phyloP scores from a whole-genome alignment of 495 filamentous ascomycete species.

The Amphirosellinia nigrospora region DNA sequence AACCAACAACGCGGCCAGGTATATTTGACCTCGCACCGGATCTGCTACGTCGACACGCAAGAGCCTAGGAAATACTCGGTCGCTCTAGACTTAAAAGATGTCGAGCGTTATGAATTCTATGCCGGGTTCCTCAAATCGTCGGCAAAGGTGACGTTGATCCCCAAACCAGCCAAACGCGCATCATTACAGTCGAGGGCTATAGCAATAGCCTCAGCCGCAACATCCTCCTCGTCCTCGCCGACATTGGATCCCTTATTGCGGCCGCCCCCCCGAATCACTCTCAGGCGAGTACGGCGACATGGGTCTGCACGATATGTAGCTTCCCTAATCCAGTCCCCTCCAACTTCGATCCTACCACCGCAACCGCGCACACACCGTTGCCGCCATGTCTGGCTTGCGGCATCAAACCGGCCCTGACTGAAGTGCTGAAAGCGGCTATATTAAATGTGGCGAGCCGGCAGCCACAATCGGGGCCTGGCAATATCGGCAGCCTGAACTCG shows the following conservation, averaged over 20 bases:
- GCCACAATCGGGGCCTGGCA: conserved; percentile 23
- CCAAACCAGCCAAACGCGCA: conserved; percentile 70
- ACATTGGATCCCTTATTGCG: conserved; percentile 56
- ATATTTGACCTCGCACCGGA: conserved; percentile 92
- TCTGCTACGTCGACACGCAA: conserved; percentile 91
- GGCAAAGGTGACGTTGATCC: conserved; percentile 85
- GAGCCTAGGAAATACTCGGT: conserved; percentile 87
- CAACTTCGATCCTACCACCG: conserved; percentile 85
- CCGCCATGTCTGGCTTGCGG: conserved; percentile 92
- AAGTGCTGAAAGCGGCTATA: conserved; percentile 84
- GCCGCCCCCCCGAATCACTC: conserved; percentile 55
- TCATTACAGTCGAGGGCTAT: conserved; percentile 54
- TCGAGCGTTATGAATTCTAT: conserved; percentile 91
- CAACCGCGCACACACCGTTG: conserved; percentile 74
- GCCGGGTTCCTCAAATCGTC: conserved; percentile 96
- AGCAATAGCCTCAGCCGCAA: conserved; percentile 33
- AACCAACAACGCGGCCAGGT: conserved; percentile 93
- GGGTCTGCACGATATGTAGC: conserved; percentile 96
- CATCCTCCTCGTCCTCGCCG: conserved; percentile 52
- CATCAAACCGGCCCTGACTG: conserved; percentile 84
- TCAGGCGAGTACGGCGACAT: conserved; percentile 72
- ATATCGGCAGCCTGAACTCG: conserved; percentile 30
- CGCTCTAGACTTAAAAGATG: conserved; percentile 85
- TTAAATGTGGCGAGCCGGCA: conserved; percentile 65
- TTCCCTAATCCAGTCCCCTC: conserved; percentile 95